phyloP scores from a whole-genome alignment of 495 filamentous ascomycete species.

The Geoglossum glabrum region DNA sequence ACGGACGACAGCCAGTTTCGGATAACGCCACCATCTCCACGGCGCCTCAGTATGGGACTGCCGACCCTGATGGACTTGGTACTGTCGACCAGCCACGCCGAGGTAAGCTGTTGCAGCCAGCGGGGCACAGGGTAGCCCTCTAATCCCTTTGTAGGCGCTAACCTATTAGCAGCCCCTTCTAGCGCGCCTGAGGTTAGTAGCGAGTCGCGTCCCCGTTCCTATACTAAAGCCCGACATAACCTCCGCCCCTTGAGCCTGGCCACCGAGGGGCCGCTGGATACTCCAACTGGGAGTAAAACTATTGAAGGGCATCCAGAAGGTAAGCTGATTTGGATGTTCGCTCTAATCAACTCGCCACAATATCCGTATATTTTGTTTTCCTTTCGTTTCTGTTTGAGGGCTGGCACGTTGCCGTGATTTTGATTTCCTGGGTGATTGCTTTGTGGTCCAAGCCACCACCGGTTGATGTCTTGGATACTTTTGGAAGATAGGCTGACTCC shows the following conservation, averaged over 20 bases:
- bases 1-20: background rate
- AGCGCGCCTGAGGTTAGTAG: background rate
- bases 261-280: background rate
- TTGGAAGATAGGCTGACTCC: background rate
- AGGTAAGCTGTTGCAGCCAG: background rate
- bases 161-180: background rate
- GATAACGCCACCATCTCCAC: background rate
- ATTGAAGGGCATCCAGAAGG: background rate
- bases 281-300: background rate
- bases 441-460: background rate
- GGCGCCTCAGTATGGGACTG: background rate
- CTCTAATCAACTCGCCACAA: background rate
- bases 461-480: background rate
- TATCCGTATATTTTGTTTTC: background rate
- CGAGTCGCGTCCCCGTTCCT: background rate
- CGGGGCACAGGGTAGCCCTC: background rate
- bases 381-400: background rate
- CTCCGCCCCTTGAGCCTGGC: background rate
- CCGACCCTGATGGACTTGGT: background rate
- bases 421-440: background rate
- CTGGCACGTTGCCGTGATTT: background rate
- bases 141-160: background rate
- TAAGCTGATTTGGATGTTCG: background rate
- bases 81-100: background rate
- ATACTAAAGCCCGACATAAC: background rate